Percentiles rank a stretch among this genome's conserved stretches.
phyloP scores from a whole-genome alignment of 306 rosid genomes.

The Senna siamea region DNA sequence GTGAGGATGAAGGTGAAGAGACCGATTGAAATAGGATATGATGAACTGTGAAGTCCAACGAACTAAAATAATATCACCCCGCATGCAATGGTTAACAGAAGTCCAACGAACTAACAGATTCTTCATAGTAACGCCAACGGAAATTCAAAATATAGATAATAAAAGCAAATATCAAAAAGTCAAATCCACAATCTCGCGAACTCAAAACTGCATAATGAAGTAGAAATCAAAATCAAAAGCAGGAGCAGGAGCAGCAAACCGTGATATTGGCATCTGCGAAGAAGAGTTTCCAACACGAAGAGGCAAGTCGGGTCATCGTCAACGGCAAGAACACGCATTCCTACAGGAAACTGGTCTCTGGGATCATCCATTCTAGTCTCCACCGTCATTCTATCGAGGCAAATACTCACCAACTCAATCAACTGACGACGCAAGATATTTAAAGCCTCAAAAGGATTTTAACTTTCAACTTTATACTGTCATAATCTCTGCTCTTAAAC shows the following conservation, averaged over 20 bases:
- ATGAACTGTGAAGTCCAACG: slow-evolving; percentile 17
- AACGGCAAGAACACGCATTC: slow-evolving; percentile 98
- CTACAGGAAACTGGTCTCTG: slow-evolving; percentile 71
- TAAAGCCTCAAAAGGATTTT: neutral
- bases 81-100: slow-evolving; percentile 16
- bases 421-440: neutral
- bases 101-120: neutral
- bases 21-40: neutral
- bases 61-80: neutral
- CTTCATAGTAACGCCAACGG: neutral
- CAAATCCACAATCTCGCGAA: slow-evolving; percentile 19
- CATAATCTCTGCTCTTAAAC: neutral
- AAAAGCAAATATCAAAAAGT: no score
- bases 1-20: no score
- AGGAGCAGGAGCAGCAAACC: slow-evolving; percentile 51
- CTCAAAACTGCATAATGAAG: no score
- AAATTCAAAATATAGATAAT: slow-evolving; percentile 6
- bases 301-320: slow-evolving; percentile 94
- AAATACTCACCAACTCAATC: neutral
- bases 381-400: slow-evolving; percentile 47
- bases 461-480: slow-evolving; percentile 13
- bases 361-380: slow-evolving; percentile 55
- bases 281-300: slow-evolving; percentile 68
- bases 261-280: slow-evolving; percentile 85
- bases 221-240: slow-evolving; percentile 1